phyloP scores from a whole-genome alignment of 2,329 filamentous ascomycete genomes.

The Reticulascus tulasneorum region DNA sequence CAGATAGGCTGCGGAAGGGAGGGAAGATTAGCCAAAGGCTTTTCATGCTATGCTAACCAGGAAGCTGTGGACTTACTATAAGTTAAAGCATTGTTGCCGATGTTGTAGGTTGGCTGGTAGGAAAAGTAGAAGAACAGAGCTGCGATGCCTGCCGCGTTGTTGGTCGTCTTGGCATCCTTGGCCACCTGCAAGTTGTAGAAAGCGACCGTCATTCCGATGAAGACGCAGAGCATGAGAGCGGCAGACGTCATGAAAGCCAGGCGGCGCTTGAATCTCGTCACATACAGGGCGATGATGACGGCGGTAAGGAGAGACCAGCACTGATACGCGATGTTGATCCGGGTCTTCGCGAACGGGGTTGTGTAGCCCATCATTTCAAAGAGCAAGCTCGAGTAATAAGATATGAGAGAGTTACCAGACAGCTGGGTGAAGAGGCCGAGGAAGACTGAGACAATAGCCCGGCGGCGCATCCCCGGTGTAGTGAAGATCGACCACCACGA shows the following conservation, averaged over 20 bases:
- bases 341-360: slow-evolving; percentile 35
- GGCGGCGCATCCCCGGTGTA: slow-evolving; percentile 44
- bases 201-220: slow-evolving; percentile 52
- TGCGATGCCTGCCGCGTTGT: slow-evolving; percentile 28
- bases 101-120: slow-evolving; percentile 58
- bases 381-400: slow-evolving; percentile 38
- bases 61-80: slow-evolving; percentile 48
- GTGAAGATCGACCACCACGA: slow-evolving; percentile 50
- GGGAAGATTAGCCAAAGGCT: background rate
- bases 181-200: slow-evolving; percentile 30
- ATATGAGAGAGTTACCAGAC: slow-evolving; percentile 26
- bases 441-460: slow-evolving; percentile 43
- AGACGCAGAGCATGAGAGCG: slow-evolving; percentile 43
- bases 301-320: slow-evolving; percentile 42
- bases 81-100: slow-evolving; percentile 63
- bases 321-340: slow-evolving; percentile 40
- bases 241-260: slow-evolving; percentile 51
- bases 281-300: slow-evolving; percentile 34
- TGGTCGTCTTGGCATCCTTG: slow-evolving; percentile 18
- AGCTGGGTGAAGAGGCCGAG: slow-evolving; percentile 43
- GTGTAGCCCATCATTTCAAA: slow-evolving; percentile 42
- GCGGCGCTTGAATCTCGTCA: slow-evolving; percentile 43
- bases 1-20: slow-evolving; percentile 41
- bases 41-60: background rate
- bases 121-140: slow-evolving; percentile 57